phyloP scores from a whole-genome alignment of 1,139 yeast species.

The Kodamaea arcana region DNA sequence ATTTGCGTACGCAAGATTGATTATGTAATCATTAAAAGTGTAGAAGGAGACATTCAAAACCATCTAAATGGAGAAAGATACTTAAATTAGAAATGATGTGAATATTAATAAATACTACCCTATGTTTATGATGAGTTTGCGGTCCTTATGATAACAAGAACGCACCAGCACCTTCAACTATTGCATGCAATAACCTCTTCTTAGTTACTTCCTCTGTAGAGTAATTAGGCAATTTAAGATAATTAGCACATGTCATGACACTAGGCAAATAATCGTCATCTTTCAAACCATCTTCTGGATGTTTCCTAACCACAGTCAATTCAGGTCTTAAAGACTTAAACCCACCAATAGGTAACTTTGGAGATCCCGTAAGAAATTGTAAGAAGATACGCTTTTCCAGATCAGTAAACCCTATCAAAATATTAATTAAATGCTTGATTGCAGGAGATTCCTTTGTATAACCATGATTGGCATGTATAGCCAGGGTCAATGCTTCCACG shows the following conservation, averaged over 20 bases:
- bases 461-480: conserved; percentile 88
- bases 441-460: conserved; percentile 68
- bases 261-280: conserved; percentile 92
- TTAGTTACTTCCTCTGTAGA: conserved; percentile 58
- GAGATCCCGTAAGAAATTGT: conserved; percentile 91
- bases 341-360: conserved; percentile 91
- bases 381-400: conserved; percentile 67
- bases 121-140: too few relatives aligned
- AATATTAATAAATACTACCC: too few relatives aligned
- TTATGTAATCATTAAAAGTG: background rate
- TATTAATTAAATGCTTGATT: conserved; percentile 54
- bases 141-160: conserved; percentile 61
- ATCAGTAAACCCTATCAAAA: conserved; percentile 51
- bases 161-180: conserved; percentile 85
- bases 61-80: too few relatives aligned
- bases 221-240: conserved; percentile 83
- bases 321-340: conserved; percentile 79
- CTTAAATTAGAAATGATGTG: too few relatives aligned
- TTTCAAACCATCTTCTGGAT: conserved; percentile 57
- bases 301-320: conserved; percentile 82
- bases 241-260: conserved; percentile 98
- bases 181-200: conserved; percentile 60
- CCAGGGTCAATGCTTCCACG: conserved; percentile 49
- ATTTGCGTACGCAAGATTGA: too few relatives aligned
- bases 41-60: too few relatives aligned